Evolutionary conservation across 1,139 yeast species (phyloP).

Genomic region (Arxiozyma slooffiae): DNA sequence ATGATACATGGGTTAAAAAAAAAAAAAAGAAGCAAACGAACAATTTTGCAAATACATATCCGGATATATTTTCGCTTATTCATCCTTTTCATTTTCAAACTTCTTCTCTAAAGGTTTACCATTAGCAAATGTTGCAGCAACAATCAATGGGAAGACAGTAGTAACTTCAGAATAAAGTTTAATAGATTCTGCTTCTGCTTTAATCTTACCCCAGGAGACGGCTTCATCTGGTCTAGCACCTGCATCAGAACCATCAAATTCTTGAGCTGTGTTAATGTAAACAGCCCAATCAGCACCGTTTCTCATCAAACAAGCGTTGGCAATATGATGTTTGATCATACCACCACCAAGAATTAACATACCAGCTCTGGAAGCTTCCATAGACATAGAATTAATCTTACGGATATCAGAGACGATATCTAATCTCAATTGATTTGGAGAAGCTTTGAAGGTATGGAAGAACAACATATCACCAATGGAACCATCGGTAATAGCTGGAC

Average conservation of each 20-base stretch:
- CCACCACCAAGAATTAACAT: slow-evolving; percentile 97
- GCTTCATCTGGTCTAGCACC: slow-evolving; percentile 99
- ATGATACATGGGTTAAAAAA: neutral
- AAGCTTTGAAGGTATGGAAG: slow-evolving; percentile 92
- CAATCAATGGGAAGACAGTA: slow-evolving; percentile 86
- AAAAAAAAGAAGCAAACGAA: neutral
- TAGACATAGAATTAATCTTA: slow-evolving; percentile 79
- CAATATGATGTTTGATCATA: slow-evolving; percentile 87
- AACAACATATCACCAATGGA: slow-evolving; percentile 97
- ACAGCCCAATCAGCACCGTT: slow-evolving; percentile 98
- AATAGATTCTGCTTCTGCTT: slow-evolving; percentile 82
- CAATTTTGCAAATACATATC: neutral
- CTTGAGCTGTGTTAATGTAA: slow-evolving; percentile 95
- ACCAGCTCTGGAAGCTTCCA: slow-evolving; percentile 94
- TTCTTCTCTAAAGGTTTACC: slow-evolving; percentile 28
- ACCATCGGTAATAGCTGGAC: slow-evolving; percentile 97
- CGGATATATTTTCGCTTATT: neutral
- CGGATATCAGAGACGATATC: slow-evolving; percentile 94
- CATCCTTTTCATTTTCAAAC: slow-evolving; percentile 2
- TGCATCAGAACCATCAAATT: slow-evolving; percentile 97
- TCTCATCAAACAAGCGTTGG: slow-evolving; percentile 97
- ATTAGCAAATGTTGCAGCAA: slow-evolving; percentile 92
- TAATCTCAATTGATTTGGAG: slow-evolving; percentile 78
- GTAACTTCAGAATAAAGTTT: slow-evolving; percentile 97
- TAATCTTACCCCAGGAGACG: slow-evolving; percentile 96